Conservation (phyloP, 768 basidiomycete genomes). For the Chalciporus piperatus region DNA sequence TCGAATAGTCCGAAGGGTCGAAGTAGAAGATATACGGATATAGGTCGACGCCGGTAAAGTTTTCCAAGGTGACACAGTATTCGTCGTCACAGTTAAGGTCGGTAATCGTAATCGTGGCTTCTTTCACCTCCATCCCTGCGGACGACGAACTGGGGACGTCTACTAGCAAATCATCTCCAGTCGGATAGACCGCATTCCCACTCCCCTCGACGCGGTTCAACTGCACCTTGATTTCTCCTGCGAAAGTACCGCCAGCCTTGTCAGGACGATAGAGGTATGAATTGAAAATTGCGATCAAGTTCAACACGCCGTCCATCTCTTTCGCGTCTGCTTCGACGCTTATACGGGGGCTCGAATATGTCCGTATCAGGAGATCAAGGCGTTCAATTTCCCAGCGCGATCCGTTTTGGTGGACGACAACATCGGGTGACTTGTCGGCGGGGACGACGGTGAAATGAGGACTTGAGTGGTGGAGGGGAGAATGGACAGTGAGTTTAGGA, state of each 20-base stretch:
- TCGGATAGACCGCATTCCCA: conserved; percentile 2
- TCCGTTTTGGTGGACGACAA: background rate
- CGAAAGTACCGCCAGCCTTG: background rate
- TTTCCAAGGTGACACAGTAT: conserved; percentile 20
- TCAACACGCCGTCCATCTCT: conserved; percentile 3
- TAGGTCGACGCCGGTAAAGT: conserved; percentile 13
- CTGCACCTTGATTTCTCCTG: conserved; percentile 11
- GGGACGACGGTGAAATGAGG: conserved; percentile 8
- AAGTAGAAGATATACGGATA: background rate
- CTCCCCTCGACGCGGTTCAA: conserved; percentile 8
- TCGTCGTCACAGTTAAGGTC: conserved; percentile 4
- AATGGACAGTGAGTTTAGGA: conserved; percentile 7
- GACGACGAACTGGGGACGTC: background rate
- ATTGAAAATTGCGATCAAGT: conserved; percentile 19
- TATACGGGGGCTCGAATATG: conserved; percentile 4
- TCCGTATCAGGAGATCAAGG: conserved; percentile 9
- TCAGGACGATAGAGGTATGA: conserved; percentile 6
- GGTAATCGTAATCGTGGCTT: conserved; percentile 13
- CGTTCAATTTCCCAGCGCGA: conserved; percentile 16
- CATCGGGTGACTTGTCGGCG: conserved; percentile 7
- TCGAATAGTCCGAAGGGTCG: conserved; percentile 19
- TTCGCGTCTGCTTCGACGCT: background rate
- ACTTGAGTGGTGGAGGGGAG: background rate
- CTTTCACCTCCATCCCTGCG: conserved; percentile 3
- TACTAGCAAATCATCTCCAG: conserved; percentile 9